Percentiles rank a stretch among this genome's conserved stretches.
phyloP scores from a whole-genome alignment of 257 asterid species.

The Ophiorrhiza pumila region DNA sequence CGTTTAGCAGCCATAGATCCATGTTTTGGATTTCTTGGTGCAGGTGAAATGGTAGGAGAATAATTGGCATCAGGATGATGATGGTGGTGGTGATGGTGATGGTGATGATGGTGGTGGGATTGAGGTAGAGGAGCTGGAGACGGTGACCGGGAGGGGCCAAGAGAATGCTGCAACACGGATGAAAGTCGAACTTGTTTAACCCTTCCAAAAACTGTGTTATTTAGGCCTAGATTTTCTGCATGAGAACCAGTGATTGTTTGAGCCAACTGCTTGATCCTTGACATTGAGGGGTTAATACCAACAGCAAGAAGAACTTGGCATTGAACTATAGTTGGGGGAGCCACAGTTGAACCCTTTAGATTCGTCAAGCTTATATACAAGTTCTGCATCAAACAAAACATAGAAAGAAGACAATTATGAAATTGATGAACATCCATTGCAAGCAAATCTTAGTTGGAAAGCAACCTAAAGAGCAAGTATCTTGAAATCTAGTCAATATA shows the following conservation, averaged over 20 bases:
- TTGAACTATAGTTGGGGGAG: conserved; percentile 67
- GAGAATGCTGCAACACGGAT: conserved; percentile 63
- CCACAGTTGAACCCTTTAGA: conserved; percentile 72
- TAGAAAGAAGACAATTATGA: not conserved
- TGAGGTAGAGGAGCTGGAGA: conserved; percentile 53
- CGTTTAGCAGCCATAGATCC: conserved; percentile 30
- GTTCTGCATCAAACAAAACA: conserved; percentile 54
- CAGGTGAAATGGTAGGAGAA: conserved; percentile 67
- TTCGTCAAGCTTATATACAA: conserved; percentile 72
- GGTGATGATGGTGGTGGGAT: conserved; percentile 38
- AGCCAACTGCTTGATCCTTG: conserved; percentile 91
- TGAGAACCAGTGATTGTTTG: conserved; percentile 70
- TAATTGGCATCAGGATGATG: conserved; percentile 30
- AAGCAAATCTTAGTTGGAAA: conserved; percentile 9
- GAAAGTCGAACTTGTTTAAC: conserved; percentile 96
- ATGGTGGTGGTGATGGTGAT: conserved; percentile 50
- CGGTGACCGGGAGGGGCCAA: conserved; percentile 41
- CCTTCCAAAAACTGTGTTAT: conserved; percentile 85
- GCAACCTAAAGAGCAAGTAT: not conserved
- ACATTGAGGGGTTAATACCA: conserved; percentile 60
- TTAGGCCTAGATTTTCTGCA: conserved; percentile 81
- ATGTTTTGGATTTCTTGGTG: conserved; percentile 38
- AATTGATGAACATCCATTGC: not conserved
- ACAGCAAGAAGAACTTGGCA: conserved; percentile 72
- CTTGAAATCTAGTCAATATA: no score